Conservation (phyloP, 371 early-diverging fungal genomes). For the Circinella umbellata region DNA sequence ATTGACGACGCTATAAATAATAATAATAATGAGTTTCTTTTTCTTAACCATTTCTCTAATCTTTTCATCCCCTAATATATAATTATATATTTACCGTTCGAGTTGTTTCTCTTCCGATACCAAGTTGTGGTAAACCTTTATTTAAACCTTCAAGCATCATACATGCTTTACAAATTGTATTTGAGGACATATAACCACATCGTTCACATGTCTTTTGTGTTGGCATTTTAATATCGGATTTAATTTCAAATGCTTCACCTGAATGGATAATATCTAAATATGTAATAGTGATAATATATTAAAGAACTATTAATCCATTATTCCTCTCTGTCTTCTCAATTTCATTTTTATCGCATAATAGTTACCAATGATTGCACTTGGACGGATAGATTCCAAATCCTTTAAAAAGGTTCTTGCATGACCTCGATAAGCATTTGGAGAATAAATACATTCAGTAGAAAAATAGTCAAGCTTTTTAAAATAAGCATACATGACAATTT, state of each 20-base stretch:
- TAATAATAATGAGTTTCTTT: too few relatives aligned
- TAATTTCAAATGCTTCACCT: slow-evolving; percentile 88
- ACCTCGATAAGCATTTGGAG: slow-evolving; percentile 99
- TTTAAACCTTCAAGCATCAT: slow-evolving; percentile 93
- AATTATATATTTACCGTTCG: slow-evolving; percentile 36
- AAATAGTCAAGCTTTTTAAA: slow-evolving; percentile 99
- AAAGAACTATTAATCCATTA: neutral
- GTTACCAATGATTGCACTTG: slow-evolving; percentile 88
- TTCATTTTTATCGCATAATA: neutral
- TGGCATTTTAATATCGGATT: slow-evolving; percentile 71
- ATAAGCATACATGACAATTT: slow-evolving; percentile 99
- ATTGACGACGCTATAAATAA: slow-evolving; percentile 29
- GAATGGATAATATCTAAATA: slow-evolving; percentile 89
- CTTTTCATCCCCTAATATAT: neutral
- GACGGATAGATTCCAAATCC: slow-evolving; percentile 94
- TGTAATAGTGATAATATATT: too few relatives aligned
- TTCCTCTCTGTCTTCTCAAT: neutral
- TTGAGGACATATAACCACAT: slow-evolving; percentile 96
- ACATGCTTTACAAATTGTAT: slow-evolving; percentile 94
- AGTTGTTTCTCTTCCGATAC: slow-evolving; percentile 53
- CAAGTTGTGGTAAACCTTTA: slow-evolving; percentile 80
- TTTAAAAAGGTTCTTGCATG: slow-evolving; percentile 97
- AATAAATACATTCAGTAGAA: slow-evolving; percentile 99
- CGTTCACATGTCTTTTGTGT: slow-evolving; percentile 76
- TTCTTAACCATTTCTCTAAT: neutral